Evolutionary conservation across 805 yeast genomes (phyloP).

Genomic region (Wickerhamiella occidentalis): DNA sequence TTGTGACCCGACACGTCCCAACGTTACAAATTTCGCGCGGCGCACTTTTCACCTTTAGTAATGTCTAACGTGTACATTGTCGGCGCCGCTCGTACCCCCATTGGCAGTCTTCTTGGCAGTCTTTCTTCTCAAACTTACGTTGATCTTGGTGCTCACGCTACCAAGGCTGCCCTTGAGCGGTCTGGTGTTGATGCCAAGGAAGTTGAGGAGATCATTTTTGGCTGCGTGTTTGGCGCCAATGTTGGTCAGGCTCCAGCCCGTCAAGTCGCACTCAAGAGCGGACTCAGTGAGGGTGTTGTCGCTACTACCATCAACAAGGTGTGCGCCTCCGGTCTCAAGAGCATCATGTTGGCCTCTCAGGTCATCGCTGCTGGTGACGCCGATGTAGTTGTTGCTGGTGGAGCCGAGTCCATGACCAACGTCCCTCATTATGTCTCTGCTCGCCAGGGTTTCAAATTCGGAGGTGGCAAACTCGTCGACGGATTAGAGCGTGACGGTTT

Average conservation of each 20-base stretch:
- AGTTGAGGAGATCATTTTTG: slow-evolving; percentile 85
- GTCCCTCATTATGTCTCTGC: slow-evolving; percentile 89
- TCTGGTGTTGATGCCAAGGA: slow-evolving; percentile 30
- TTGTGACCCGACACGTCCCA: not conserved
- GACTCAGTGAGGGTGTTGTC: slow-evolving; percentile 64
- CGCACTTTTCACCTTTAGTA: not conserved
- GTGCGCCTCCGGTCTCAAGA: slow-evolving; percentile 92
- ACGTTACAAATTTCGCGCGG: not conserved
- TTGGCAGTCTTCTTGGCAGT: slow-evolving; percentile 86
- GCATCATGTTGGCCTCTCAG: slow-evolving; percentile 84
- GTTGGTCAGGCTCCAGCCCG: slow-evolving; percentile 97
- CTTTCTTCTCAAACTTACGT: slow-evolving; percentile 62
- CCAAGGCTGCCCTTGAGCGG: slow-evolving; percentile 34
- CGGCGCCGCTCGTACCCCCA: slow-evolving; percentile 85
- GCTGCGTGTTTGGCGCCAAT: slow-evolving; percentile 85
- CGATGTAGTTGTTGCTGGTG: slow-evolving; percentile 91
- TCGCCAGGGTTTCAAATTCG: slow-evolving; percentile 82
- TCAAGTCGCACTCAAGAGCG: slow-evolving; percentile 89
- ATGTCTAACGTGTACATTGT: slow-evolving; percentile 62
- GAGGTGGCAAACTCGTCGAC: slow-evolving; percentile 67
- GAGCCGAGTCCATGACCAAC: slow-evolving; percentile 96
- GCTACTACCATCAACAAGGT: slow-evolving; percentile 93
- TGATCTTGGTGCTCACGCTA: slow-evolving; percentile 89
- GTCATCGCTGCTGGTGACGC: slow-evolving; percentile 78
- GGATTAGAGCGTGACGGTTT: slow-evolving; percentile 90